phyloP scores from a whole-genome alignment of 345 rosid genomes.

The Trapa bicornis region DNA sequence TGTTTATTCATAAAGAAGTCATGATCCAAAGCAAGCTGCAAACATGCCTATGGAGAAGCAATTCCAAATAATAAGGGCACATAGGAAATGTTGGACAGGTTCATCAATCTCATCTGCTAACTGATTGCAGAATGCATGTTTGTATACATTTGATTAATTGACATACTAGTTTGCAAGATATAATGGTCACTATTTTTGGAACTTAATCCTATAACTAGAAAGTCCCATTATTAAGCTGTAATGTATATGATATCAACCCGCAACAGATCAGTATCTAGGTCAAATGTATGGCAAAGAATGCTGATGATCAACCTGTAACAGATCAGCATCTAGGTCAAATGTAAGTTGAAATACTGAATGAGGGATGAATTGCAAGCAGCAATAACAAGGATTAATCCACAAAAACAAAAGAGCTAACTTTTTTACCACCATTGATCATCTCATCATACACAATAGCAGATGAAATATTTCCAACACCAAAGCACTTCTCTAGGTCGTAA shows the following conservation, averaged over 20 bases:
- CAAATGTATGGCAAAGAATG: background rate
- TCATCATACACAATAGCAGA: slow-evolving; percentile 13
- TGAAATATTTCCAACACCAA: slow-evolving; percentile 14
- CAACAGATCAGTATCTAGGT: background rate
- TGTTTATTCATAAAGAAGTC: background rate
- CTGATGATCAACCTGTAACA: background rate
- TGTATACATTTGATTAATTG: background rate
- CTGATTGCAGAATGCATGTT: background rate
- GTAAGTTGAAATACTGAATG: background rate
- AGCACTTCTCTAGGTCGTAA: slow-evolving; percentile 13
- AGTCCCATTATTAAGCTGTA: background rate
- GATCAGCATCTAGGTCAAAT: background rate
- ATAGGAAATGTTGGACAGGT: background rate
- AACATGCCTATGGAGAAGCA: background rate
- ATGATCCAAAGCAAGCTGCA: background rate
- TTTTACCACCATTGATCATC: slow-evolving; percentile 8
- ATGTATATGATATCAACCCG: background rate
- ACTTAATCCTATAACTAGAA: background rate
- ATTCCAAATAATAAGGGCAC: background rate
- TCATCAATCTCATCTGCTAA: background rate
- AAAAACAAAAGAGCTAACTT: background rate
- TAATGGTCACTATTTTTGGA: background rate
- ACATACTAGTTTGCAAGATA: background rate
- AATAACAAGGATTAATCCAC: background rate
- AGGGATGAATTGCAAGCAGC: background rate